Conservation (phyloP, 2,329 filamentous ascomycete genomes). For the Aspergillus sojae region DNA sequence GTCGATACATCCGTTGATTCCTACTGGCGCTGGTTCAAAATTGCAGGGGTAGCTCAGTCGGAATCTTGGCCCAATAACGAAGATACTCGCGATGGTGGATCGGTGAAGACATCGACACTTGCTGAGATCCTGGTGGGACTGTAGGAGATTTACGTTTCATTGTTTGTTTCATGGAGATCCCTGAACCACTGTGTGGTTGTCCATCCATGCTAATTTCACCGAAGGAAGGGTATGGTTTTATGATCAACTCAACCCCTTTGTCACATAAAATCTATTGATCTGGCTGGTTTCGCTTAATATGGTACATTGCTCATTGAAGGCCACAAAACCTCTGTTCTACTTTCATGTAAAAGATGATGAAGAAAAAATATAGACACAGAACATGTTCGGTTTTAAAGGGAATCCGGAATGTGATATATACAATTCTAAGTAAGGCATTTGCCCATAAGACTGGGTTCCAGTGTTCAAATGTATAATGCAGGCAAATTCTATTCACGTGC, state of each 20-base stretch:
- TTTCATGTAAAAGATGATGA: neutral
- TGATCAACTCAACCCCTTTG: no score
- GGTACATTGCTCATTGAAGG: neutral
- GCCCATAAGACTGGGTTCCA: neutral
- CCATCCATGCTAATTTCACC: neutral
- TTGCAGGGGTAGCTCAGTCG: neutral
- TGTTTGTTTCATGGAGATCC: neutral
- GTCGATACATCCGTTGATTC: neutral
- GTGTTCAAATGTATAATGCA: neutral
- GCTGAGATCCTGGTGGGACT: neutral
- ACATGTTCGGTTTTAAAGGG: neutral
- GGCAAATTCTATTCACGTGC: slow-evolving; percentile 4
- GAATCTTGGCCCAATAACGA: neutral
- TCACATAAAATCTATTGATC: no score
- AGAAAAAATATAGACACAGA: neutral
- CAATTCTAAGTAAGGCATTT: neutral
- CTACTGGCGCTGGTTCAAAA: neutral
- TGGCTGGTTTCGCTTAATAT: no score
- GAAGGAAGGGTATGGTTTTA: no score
- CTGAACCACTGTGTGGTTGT: neutral
- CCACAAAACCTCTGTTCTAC: neutral
- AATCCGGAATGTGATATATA: neutral
- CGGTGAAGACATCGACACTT: neutral
- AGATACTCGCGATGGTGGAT: neutral
- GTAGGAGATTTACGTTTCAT: neutral